Conservation (phyloP, 2,329 filamentous ascomycete species). For the Phyllosticta citribraziliensis region DNA sequence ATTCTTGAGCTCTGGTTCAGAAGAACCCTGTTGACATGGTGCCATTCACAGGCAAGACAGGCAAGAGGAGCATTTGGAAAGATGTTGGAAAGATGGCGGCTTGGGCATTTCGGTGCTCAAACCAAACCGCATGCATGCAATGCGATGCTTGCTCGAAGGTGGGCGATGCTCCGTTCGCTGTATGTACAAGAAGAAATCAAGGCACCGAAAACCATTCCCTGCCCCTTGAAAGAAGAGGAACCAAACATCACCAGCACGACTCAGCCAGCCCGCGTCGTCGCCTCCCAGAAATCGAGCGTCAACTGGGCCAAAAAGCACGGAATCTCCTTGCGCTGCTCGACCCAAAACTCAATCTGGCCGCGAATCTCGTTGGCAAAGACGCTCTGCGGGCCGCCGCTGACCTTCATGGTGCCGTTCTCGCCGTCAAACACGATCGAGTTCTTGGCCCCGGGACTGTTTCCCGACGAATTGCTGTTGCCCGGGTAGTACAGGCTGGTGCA, state of each 20-base stretch:
- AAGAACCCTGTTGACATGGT: too few relatives aligned
- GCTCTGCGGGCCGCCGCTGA: slow-evolving; percentile 79
- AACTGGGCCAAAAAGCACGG: slow-evolving; percentile 85
- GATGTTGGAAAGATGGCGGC: too few relatives aligned
- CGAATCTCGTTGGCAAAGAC: slow-evolving; percentile 77
- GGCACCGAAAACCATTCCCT: background rate
- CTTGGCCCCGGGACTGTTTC: slow-evolving; percentile 42
- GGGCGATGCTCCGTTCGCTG: background rate
- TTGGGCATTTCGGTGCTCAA: too few relatives aligned
- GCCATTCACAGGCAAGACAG: too few relatives aligned
- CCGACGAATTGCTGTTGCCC: slow-evolving; percentile 20
- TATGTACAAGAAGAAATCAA: background rate
- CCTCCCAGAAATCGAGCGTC: slow-evolving; percentile 86
- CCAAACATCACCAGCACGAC: slow-evolving; percentile 26
- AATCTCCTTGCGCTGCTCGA: slow-evolving; percentile 84
- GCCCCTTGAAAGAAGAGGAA: background rate
- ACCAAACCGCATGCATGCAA: background rate
- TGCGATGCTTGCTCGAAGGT: too few relatives aligned
- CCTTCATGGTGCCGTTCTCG: slow-evolving; percentile 95
- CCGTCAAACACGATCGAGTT: slow-evolving; percentile 74
- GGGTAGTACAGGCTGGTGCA: slow-evolving; percentile 81
- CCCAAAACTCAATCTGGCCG: slow-evolving; percentile 90
- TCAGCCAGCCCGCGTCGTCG: slow-evolving; percentile 1
- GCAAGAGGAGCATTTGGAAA: too few relatives aligned
- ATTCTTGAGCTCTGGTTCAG: too few relatives aligned